Percentiles rank a stretch among this genome's conserved stretches.
These are phyloP conservation scores for Camelina laxa DNA, from an alignment of 345 rosid species.

Conservation along the genomic window DNA sequence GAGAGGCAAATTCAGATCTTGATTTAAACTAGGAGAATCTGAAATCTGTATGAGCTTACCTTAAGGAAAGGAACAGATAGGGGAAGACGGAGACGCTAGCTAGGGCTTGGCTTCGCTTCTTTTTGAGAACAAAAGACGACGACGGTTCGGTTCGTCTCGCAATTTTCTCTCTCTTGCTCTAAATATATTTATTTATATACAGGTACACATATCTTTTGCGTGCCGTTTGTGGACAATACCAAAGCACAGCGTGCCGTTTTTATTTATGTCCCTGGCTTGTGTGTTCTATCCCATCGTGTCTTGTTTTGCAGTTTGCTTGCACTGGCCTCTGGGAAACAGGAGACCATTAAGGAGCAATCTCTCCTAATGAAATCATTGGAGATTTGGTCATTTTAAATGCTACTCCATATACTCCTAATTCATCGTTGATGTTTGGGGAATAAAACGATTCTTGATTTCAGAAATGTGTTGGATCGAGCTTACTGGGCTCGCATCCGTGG, in stretches of 20 bases:
- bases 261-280: too few species aligned
- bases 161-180: background rate
- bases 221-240: slow-evolving; percentile 13
- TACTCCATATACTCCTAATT: background rate
- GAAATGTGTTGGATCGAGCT: slow-evolving; percentile 60
- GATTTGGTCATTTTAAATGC: background rate
- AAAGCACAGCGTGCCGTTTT: too few species aligned
- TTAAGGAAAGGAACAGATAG: background rate
- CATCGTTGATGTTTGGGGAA: slow-evolving; percentile 55
- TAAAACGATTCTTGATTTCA: slow-evolving; percentile 61
- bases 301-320: background rate
- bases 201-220: background rate
- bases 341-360: background rate
- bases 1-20: background rate
- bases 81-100: slow-evolving; percentile 11
- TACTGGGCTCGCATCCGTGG: slow-evolving; percentile 61
- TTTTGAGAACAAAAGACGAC: background rate
- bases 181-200: background rate
- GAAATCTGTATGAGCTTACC: slow-evolving; percentile 29
- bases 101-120: slow-evolving; percentile 42
- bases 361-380: background rate
- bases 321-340: background rate
- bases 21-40: slow-evolving; percentile 7
- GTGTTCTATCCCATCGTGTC: background rate
- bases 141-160: background rate